Percentiles rank a stretch among this genome's conserved stretches.
Conservation (phyloP, 2,329 filamentous ascomycete species). For the Pseudovirgaria hyperparasitica region DNA sequence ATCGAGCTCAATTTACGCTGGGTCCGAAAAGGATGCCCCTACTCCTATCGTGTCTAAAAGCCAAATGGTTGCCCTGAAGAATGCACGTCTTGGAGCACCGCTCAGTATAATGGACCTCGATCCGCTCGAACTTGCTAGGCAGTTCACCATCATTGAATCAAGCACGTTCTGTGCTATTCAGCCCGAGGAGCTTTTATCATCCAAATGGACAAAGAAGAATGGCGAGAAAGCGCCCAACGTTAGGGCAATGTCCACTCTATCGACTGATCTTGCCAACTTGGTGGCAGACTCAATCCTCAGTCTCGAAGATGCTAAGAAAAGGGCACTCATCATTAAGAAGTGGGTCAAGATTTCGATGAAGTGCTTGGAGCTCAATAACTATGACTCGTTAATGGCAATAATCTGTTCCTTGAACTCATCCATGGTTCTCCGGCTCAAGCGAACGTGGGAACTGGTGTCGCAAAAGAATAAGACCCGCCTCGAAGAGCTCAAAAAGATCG, state of each 20-base stretch:
- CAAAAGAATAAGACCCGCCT: slow-evolving; percentile 70
- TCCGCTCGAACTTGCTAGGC: slow-evolving; percentile 76
- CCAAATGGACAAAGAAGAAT: slow-evolving; percentile 86
- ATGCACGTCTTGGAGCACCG: slow-evolving; percentile 56
- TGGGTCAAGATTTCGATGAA: slow-evolving; percentile 92
- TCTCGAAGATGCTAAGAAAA: slow-evolving; percentile 82
- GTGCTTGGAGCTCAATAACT: slow-evolving; percentile 84
- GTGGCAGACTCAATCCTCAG: slow-evolving; percentile 88
- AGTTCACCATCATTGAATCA: slow-evolving; percentile 87
- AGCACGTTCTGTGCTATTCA: slow-evolving; percentile 82
- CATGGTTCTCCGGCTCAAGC: slow-evolving; percentile 74
- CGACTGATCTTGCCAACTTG: slow-evolving; percentile 82
- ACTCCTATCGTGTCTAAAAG: slow-evolving; percentile 59
- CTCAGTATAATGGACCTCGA: slow-evolving; percentile 84
- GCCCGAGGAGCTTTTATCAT: slow-evolving; percentile 80
- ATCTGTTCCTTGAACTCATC: slow-evolving; percentile 89
- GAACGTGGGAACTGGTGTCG: slow-evolving; percentile 84
- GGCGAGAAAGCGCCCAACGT: slow-evolving; percentile 75
- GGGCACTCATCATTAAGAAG: slow-evolving; percentile 83
- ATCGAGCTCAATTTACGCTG: slow-evolving; percentile 56
- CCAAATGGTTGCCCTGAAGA: slow-evolving; percentile 58
- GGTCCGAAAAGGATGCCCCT: slow-evolving; percentile 60
- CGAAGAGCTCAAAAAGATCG: slow-evolving; percentile 66
- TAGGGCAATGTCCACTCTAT: slow-evolving; percentile 83
- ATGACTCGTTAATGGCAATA: slow-evolving; percentile 93